Base-by-base conservation (phyloP, 2,329 filamentous ascomycete species). In the Fusarium tjaetaba region DNA sequence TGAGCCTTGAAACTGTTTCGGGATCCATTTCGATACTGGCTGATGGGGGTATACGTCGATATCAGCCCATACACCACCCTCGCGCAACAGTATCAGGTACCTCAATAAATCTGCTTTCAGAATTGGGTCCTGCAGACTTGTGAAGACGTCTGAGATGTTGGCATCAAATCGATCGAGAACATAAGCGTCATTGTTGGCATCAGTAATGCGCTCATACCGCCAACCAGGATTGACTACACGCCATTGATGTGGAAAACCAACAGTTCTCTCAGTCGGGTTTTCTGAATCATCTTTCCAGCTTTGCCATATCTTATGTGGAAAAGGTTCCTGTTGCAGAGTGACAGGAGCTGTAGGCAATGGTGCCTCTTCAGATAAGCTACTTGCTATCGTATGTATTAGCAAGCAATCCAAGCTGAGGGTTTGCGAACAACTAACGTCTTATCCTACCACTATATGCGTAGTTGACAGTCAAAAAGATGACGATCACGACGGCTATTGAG, bases 1-100 rank as follows among this genome's bases (percentile, higher is more conserved):
- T 1, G 85, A 86, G 48, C 86, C 87, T 36, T 87, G 85, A 4
- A 85, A 71, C 34, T 59, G 45, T 41, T 76, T 73, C 1, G 91
- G 91, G 42, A 94, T 85, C 92, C 92, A 94, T 62, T 91, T 88
- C 4, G 87, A 86, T 3, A 91, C 89, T 32, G 91, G 88, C 77
- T 91, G 88, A 63, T 93, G 81, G 2, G 91, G 91, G 5, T 85
- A 84, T 0, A 92, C 93, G 75, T 94, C 91, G 68, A 94, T 93
- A 75, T 90, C 88, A 53, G 85, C 86, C 80, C 93, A 94, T 71
- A 93, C 90, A n/a, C 92, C 92, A 46, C 92, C 92, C 62, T 92
- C 86, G 14, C 90, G 90, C 34, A 93, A 85, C 56, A 94, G 82
- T 46, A 90, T 89, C 46, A 90, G 81, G 77, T 90, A 90, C 72